Evolutionary conservation across 1,139 yeast genomes (phyloP), one percentile per base, ranked within the genome.

Genomic region (Diutina catenulata): DNA sequence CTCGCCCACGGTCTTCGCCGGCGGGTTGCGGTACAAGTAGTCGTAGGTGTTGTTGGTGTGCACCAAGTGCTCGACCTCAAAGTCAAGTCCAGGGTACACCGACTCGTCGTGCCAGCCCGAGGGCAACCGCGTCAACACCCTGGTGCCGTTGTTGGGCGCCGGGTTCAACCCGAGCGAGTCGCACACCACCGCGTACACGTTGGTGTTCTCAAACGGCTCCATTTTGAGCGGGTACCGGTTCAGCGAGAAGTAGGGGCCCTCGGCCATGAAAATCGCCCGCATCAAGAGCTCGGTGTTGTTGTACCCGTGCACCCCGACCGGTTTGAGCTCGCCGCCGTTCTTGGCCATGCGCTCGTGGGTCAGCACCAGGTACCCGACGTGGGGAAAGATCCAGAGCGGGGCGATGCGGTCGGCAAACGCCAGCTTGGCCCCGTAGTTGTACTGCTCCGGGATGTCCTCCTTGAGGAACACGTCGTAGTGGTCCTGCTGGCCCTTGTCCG

Each of bases 221-320:
- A 80, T 55, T 56, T 59, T 62, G 4, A 16, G 11, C 5, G 33
- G 33, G 23, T 14, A 28, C 41, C 52, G 51, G 9, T 51, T 47
- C 2, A 41, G 32, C 5, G 38, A 40, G 56, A 86, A 86, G 51
- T 70, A 82, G 1, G 96, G 96, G 0, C 97, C 97, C 6, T 69
- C 56, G 0, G 80, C 95, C 33, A 84, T 50, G 52, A 88, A 88
- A 11, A 83, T 50, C 0, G 95, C 88, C 40, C 95, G 63, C 95
- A 87, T 86, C 41, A 84, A 60, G 5, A 80, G 67, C 45, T 80
- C 87, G 0, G 78, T 68, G 50, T 80, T 80, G 51, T 81, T 76
- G 52, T 83, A 87, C 0, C 96, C 96, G 53, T 84, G 94, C 0
- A 80, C 81, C 4, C 95, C 95, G 40, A 64, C 68, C 3, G 91